phyloP scores from a whole-genome alignment of 73 alveolate genomes.

The Breviolum minutum region DNA sequence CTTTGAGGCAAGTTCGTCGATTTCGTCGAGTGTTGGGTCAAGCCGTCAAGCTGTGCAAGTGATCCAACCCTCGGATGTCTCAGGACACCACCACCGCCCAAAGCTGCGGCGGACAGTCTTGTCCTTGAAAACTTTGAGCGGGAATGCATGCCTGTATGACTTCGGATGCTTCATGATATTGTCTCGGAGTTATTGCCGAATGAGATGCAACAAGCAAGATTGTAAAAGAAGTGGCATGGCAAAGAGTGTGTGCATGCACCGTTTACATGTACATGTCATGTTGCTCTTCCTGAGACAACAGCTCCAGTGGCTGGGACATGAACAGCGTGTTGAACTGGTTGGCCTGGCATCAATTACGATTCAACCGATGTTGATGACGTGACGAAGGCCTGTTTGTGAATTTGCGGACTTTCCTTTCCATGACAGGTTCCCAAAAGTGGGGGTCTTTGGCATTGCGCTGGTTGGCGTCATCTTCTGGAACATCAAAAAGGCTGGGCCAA shows the following conservation, averaged over 20 bases:
- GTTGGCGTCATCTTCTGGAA: constrained; percentile 91
- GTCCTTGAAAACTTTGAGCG: not conserved
- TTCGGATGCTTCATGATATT: no score
- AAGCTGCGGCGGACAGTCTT: constrained; percentile 64
- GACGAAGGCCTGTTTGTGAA: not conserved
- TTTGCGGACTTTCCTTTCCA: not conserved
- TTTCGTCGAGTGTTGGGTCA: no score
- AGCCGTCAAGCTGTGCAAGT: no score
- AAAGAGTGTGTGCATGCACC: not conserved
- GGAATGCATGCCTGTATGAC: no score
- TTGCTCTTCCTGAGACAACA: not conserved
- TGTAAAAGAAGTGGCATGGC: no score
- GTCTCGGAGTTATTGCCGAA: no score
- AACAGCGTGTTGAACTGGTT: constrained; percentile 37
- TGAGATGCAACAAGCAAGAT: no score
- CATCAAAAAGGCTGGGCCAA: constrained; percentile 49
- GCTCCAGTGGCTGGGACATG: constrained; percentile 73
- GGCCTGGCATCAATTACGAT: not conserved
- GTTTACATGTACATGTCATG: not conserved
- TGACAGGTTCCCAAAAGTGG: constrained; percentile 75
- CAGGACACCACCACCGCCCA: constrained; percentile 85
- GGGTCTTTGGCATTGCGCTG: constrained; percentile 88
- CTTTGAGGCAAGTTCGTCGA: not conserved
- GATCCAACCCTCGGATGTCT: no score
- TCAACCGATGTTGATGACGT: not conserved